These are phyloP conservation scores for Malassezia yamatoensis DNA, from an alignment of 1,284 basidiomycete species.

Conservation along the genomic window DNA sequence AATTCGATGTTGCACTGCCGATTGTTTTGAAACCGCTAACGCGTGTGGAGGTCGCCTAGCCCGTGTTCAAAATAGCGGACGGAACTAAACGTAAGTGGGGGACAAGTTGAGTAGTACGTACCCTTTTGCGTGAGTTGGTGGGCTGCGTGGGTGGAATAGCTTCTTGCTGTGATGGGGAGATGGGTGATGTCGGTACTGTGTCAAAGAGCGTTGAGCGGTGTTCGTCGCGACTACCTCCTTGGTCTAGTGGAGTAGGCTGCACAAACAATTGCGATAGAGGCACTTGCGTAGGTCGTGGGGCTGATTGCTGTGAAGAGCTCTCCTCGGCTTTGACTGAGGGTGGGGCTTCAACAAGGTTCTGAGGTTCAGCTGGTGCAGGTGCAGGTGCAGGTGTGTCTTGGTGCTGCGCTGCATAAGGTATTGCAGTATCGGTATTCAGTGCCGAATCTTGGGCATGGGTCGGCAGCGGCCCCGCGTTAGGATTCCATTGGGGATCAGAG, in stretches of 20 bases:
- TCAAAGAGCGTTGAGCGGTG: conserved; percentile 2
- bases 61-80: neutral
- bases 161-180: neutral
- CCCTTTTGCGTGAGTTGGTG: neutral
- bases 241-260: conserved; percentile 5
- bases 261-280: conserved; percentile 2
- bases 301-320: too few relatives aligned
- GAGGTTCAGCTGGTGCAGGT: neutral
- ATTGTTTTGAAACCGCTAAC: neutral
- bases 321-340: neutral
- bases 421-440: too few relatives aligned
- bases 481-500: neutral
- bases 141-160: neutral
- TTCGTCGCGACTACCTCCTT: conserved; percentile 9
- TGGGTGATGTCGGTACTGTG: neutral
- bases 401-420: neutral
- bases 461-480: neutral
- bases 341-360: neutral
- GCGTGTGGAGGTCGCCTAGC: conserved; percentile 1
- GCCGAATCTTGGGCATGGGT: too few relatives aligned
- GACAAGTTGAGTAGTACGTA: neutral
- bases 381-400: neutral
- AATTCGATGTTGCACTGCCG: neutral
- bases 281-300: neutral
- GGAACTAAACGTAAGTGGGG: neutral